phyloP scores from a whole-genome alignment of 1,284 basidiomycete genomes.

The Malassezia dermatis region DNA sequence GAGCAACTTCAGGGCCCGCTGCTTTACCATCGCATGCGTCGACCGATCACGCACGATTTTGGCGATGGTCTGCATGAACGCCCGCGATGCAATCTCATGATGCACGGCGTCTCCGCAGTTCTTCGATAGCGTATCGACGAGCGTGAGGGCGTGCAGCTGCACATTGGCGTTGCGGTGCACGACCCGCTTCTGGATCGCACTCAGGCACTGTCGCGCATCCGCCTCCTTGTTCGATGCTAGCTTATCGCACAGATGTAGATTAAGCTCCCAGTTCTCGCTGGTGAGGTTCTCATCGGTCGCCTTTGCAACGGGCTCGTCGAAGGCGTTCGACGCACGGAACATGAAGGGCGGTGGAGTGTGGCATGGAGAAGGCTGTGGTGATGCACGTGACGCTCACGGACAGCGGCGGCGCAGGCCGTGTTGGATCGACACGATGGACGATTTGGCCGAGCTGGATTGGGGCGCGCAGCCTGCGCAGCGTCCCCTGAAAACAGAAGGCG shows the following conservation, averaged over 20 bases:
- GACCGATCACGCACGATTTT: constrained; percentile 80
- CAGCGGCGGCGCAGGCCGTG: background rate
- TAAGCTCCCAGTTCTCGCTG: constrained; percentile 88
- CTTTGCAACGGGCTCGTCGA: constrained; percentile 86
- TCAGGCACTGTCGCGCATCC: constrained; percentile 74
- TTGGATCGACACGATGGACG: constrained; percentile 31
- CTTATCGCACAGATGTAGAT: constrained; percentile 91
- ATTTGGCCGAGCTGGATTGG: constrained; percentile 42
- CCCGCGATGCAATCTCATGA: constrained; percentile 74
- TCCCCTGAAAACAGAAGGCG: background rate
- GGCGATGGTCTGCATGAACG: constrained; percentile 80
- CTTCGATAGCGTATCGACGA: constrained; percentile 56
- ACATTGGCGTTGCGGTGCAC: constrained; percentile 91
- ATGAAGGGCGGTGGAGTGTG: constrained; percentile 12
- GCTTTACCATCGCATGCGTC: constrained; percentile 77
- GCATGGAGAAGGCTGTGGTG: background rate
- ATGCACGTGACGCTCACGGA: background rate
- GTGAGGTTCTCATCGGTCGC: constrained; percentile 91
- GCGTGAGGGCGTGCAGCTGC: constrained; percentile 75
- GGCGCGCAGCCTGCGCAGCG: constrained; percentile 1
- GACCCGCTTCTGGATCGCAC: constrained; percentile 76
- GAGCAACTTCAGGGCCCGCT: constrained; percentile 63
- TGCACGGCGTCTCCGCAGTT: constrained; percentile 74
- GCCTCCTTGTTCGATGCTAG: constrained; percentile 68
- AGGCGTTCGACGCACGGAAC: constrained; percentile 58